These are phyloP conservation scores for Skeletonema potamos DNA, from an alignment of 108 stramenopile genomes.

Conservation along the genomic window DNA sequence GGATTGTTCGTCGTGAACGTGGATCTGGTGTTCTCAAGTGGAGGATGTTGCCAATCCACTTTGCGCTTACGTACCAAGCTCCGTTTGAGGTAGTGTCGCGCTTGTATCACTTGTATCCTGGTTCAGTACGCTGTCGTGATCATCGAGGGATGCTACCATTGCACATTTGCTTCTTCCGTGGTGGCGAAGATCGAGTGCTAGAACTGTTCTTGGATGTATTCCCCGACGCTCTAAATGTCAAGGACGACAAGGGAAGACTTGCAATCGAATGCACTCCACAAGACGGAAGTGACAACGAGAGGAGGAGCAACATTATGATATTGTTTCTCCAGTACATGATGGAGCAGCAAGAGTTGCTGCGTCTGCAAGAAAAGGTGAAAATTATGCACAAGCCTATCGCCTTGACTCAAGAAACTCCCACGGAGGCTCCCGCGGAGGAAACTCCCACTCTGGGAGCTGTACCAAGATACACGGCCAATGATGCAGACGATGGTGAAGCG, in stretches of 20 bases:
- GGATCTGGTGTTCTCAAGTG: constrained; percentile 53
- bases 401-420: background rate
- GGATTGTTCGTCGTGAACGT: constrained; percentile 66
- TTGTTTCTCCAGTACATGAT: constrained; percentile 25
- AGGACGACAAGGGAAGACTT: constrained; percentile 54
- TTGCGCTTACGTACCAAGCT: constrained; percentile 59
- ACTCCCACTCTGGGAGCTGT: background rate
- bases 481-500: background rate
- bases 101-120: constrained; percentile 54
- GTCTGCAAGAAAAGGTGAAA: background rate
- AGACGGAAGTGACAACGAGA: constrained; percentile 45
- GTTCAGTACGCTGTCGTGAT: constrained; percentile 56
- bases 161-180: constrained; percentile 61
- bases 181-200: constrained; percentile 49
- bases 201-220: constrained; percentile 63
- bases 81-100: constrained; percentile 56
- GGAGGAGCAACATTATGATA: constrained; percentile 43
- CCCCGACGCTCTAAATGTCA: constrained; percentile 58
- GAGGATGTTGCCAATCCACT: constrained; percentile 67
- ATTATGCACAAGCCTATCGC: background rate
- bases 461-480: background rate
- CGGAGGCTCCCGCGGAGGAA: no score
- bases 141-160: constrained; percentile 65
- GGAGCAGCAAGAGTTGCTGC: background rate
- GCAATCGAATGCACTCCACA: constrained; percentile 40